Evolutionary conservation across 495 filamentous ascomycete species (phyloP).

Genomic region (Glonium stellatum): DNA sequence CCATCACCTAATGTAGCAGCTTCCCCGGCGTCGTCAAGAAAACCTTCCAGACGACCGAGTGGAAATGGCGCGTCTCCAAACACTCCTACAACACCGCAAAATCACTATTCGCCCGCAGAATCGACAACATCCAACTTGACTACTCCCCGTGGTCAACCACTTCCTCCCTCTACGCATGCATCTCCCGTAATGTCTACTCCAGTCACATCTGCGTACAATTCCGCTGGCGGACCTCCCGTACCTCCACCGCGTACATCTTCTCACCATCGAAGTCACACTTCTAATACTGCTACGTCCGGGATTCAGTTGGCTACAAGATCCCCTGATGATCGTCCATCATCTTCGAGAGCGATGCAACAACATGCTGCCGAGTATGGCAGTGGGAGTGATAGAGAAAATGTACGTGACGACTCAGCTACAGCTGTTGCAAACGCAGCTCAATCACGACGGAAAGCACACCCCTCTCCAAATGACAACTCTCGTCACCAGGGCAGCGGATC

Average conservation of each 20-base stretch:
- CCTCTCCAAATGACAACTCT: conserved; percentile 41
- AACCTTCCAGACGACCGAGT: conserved; percentile 47
- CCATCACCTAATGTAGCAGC: conserved; percentile 34
- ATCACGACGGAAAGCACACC: conserved; percentile 43
- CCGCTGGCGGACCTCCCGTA: conserved; percentile 37
- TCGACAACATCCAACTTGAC: conserved; percentile 38
- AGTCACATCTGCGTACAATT: conserved; percentile 31
- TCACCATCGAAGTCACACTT: conserved; percentile 36
- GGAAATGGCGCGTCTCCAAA: conserved; percentile 45
- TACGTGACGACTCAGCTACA: conserved; percentile 37
- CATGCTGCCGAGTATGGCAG: conserved; percentile 12
- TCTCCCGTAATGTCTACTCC: conserved; percentile 41
- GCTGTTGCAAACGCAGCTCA: conserved; percentile 39
- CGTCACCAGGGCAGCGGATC: conserved; percentile 31
- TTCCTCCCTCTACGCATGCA: conserved; percentile 36
- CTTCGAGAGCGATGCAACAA: not conserved
- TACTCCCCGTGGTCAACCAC: conserved; percentile 38
- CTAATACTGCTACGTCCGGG: conserved; percentile 1
- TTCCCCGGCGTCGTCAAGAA: conserved; percentile 43
- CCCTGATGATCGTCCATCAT: conserved; percentile 1
- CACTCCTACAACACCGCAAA: conserved; percentile 40
- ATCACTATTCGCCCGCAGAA: conserved; percentile 29
- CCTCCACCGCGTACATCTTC: conserved; percentile 61
- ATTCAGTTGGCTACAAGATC: not conserved
- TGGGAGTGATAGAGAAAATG: conserved; percentile 37